Percentiles rank a stretch among this genome's conserved stretches.
Conservation (phyloP, 805 yeast species). For the Lachancea fermentati region DNA sequence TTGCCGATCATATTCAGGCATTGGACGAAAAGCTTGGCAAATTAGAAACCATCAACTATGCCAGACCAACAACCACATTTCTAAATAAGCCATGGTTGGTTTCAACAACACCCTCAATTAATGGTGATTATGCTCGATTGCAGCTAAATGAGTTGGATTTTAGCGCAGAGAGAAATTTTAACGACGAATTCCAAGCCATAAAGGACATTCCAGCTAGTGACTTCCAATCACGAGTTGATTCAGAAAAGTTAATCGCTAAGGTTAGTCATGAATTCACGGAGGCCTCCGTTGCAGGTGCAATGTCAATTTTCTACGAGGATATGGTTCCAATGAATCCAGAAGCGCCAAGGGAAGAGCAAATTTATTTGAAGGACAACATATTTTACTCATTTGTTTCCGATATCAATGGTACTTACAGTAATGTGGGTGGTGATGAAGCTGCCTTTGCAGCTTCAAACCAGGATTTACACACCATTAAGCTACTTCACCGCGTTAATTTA, state of each 20-base stretch:
- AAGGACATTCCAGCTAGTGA: conserved; percentile 59
- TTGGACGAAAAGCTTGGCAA: conserved; percentile 43
- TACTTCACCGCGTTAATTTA: conserved; percentile 60
- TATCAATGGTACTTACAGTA: conserved; percentile 48
- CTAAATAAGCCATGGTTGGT: conserved; percentile 73
- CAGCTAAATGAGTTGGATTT: conserved; percentile 38
- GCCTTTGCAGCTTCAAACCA: conserved; percentile 74
- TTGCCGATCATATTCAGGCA: conserved; percentile 44
- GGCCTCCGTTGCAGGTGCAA: conserved; percentile 74
- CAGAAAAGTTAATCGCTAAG: conserved; percentile 71
- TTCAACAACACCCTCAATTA: conserved; percentile 25
- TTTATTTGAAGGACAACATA: conserved; percentile 74
- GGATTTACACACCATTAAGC: conserved; percentile 69
- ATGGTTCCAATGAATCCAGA: conserved; percentile 75
- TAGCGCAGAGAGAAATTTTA: conserved; percentile 66
- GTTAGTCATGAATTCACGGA: conserved; percentile 70
- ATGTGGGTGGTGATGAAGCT: conserved; percentile 77
- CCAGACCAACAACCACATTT: conserved; percentile 55
- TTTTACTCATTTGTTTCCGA: conserved; percentile 80
- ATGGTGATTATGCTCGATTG: conserved; percentile 55
- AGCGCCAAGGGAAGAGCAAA: conserved; percentile 54
- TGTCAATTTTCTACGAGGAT: conserved; percentile 68
- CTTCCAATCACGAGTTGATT: conserved; percentile 60
- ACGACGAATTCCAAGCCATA: conserved; percentile 82
- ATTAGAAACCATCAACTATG: conserved; percentile 48